These are phyloP conservation scores for Cercis canadensis DNA, from an alignment of 306 rosid species.

Conservation along the genomic window DNA sequence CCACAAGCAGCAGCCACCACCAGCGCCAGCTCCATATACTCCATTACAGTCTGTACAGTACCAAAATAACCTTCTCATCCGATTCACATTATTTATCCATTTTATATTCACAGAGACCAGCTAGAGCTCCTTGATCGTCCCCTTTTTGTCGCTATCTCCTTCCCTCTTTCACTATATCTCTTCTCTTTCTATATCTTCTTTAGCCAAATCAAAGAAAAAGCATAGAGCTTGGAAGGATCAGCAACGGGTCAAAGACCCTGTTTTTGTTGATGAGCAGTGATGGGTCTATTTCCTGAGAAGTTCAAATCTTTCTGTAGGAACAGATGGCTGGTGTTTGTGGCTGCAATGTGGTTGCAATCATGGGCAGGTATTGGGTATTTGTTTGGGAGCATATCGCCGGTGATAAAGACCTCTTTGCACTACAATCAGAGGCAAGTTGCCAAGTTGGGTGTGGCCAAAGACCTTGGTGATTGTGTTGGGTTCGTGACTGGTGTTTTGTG, in stretches of 20 bases:
- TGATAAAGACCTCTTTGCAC: slow-evolving; percentile 64
- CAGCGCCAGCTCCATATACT: too few species aligned
- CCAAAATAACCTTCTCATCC: too few species aligned
- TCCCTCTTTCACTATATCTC: background rate
- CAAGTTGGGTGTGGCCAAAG: slow-evolving; percentile 83
- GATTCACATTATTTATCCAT: too few species aligned
- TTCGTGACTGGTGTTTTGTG: slow-evolving; percentile 74
- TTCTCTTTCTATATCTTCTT: background rate
- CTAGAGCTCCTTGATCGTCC: background rate
- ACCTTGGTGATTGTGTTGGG: slow-evolving; percentile 86
- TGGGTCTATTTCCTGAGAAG: slow-evolving; percentile 59
- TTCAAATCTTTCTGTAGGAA: slow-evolving; percentile 50
- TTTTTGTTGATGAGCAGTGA: slow-evolving; percentile 10
- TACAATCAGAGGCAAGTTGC: slow-evolving; percentile 83
- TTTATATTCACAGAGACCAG: too few species aligned
- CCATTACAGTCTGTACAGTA: too few species aligned
- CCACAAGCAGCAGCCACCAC: too few species aligned
- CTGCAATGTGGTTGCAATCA: slow-evolving; percentile 97
- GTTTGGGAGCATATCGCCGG: slow-evolving; percentile 88
- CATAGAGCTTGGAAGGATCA: background rate
- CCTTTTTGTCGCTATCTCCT: background rate
- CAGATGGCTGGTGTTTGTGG: slow-evolving; percentile 92
- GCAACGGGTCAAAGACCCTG: background rate
- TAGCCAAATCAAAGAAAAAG: background rate
- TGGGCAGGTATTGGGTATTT: slow-evolving; percentile 89